Conservation (phyloP, 306 rosid species). For the Sophora flavescens region DNA sequence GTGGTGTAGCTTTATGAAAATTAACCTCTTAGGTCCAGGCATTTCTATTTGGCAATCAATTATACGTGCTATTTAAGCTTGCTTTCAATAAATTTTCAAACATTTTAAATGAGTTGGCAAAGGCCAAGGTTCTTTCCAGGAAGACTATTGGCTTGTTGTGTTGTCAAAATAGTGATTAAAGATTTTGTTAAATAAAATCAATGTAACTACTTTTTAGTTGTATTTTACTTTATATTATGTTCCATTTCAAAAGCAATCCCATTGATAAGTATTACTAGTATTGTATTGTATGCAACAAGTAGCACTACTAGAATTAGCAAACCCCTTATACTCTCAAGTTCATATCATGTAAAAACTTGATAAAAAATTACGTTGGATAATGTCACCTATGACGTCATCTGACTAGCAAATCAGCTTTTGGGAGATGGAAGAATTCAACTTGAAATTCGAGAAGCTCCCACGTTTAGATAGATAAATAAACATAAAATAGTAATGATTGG, state of each 20-base stretch:
- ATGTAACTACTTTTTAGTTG: background rate
- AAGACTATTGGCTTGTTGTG: background rate
- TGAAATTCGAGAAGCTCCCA: slow-evolving; percentile 31
- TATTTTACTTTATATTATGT: background rate
- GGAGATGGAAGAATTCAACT: slow-evolving; percentile 23
- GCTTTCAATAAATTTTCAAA: slow-evolving; percentile 7
- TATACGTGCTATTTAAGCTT: slow-evolving; percentile 47
- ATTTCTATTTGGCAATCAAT: slow-evolving; percentile 38
- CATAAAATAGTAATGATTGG: slow-evolving; percentile 36
- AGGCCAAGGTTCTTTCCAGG: slow-evolving; percentile 10
- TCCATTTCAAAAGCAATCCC: background rate
- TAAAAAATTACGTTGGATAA: background rate
- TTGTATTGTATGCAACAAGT: background rate
- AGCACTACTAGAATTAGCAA: slow-evolving; percentile 12
- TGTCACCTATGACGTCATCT: slow-evolving; percentile 41
- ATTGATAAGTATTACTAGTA: background rate
- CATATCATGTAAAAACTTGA: background rate
- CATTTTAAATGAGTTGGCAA: slow-evolving; percentile 38
- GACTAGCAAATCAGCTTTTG: background rate
- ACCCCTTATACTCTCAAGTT: slow-evolving; percentile 12
- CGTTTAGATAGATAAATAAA: slow-evolving; percentile 24
- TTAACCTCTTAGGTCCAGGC: slow-evolving; percentile 18
- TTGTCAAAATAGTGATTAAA: slow-evolving; percentile 1
- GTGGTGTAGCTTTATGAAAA: slow-evolving; percentile 42
- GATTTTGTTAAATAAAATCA: background rate